Evolutionary conservation across 169 alveolate species (phyloP).

Genomic region (Plasmodium gonderi): DNA sequence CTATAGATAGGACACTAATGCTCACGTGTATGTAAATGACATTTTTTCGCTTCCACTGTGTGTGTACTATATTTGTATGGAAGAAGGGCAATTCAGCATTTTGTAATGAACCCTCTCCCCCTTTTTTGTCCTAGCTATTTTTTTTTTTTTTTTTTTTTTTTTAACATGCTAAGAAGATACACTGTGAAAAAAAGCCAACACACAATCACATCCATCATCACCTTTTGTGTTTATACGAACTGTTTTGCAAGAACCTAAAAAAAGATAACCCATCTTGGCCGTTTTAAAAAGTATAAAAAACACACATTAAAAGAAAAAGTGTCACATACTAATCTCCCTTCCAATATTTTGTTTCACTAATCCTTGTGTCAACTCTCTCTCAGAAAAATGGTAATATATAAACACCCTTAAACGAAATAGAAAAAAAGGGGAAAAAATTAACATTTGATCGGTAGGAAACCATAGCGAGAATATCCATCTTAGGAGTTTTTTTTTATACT

Average conservation of each 20-base stretch:
- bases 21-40: too few species aligned
- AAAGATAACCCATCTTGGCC: background rate
- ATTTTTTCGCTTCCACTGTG: too few species aligned
- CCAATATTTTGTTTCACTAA: background rate
- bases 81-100: background rate
- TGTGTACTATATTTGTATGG: background rate
- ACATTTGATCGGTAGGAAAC: background rate
- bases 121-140: background rate
- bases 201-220: background rate
- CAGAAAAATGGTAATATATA: background rate
- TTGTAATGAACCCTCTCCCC: background rate
- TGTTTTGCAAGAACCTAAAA: background rate
- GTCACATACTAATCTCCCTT: background rate
- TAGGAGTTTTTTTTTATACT: background rate
- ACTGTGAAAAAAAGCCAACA: background rate
- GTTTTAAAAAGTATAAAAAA: background rate
- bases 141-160: constrained; percentile 20
- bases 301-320: background rate
- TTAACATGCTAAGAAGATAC: background rate
- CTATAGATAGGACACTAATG: too few species aligned
- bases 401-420: too few species aligned
- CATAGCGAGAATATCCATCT: background rate
- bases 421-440: background rate
- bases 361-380: background rate
- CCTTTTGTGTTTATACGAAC: background rate